A percentile compares a stretch with the other conserved stretches of the same genome.
Conservation (phyloP, 2,329 filamentous ascomycete genomes). For the Aspergillus melleus region DNA sequence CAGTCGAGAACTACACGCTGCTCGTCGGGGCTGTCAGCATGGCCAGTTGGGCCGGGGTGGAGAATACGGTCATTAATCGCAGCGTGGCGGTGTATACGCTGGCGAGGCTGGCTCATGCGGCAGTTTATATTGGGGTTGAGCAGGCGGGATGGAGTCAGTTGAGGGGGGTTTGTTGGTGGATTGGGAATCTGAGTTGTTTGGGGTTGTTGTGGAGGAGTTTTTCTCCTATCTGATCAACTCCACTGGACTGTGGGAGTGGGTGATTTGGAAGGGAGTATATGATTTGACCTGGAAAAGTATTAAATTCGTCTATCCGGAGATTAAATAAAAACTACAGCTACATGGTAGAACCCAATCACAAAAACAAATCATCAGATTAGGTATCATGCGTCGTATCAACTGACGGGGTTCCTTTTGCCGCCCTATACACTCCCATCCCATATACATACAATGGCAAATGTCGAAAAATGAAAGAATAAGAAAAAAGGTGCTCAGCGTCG, state of each 20-base stretch:
- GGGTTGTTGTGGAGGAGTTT: conserved; percentile 32
- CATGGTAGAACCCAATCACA: not conserved
- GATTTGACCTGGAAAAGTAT: not conserved
- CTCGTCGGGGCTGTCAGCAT: conserved; percentile 36
- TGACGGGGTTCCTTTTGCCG: not conserved
- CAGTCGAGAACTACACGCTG: conserved; percentile 38
- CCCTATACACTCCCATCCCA: not conserved
- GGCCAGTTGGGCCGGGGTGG: conserved; percentile 43
- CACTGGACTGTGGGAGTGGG: no score
- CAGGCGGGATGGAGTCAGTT: conserved; percentile 35
- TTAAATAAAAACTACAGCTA: not conserved
- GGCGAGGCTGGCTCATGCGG: conserved; percentile 43
- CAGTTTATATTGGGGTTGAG: conserved; percentile 43
- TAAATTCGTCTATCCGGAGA: not conserved
- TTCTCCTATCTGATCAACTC: not conserved
- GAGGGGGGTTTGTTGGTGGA: conserved; percentile 46
- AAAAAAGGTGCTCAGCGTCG: no score
- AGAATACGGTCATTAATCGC: conserved; percentile 36
- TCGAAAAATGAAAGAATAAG: not conserved
- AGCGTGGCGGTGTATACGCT: conserved; percentile 43
- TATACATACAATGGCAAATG: not conserved
- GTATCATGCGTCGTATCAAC: not conserved
- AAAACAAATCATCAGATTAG: not conserved
- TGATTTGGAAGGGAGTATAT: no score
- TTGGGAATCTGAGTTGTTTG: conserved; percentile 45